Evolutionary conservation across 2,329 filamentous ascomycete species (phyloP).

Genomic region (Cercospora zeina): DNA sequence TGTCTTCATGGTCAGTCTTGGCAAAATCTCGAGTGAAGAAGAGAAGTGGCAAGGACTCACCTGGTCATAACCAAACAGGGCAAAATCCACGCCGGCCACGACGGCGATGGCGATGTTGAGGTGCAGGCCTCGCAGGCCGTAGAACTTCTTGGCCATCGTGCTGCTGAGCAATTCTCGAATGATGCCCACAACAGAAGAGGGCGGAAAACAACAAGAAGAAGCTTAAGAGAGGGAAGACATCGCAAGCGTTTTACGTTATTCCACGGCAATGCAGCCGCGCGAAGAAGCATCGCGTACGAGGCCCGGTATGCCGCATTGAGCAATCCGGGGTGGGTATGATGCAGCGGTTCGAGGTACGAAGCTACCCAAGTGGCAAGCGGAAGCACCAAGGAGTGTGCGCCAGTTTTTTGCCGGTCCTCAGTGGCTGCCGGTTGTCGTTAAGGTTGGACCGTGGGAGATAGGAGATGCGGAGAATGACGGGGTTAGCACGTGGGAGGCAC

Average conservation of each 20-base stretch:
- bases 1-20: conserved; percentile 29
- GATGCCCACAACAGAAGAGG: not conserved
- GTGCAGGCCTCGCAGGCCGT: conserved; percentile 46
- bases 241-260: conserved; percentile 7
- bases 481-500: not conserved
- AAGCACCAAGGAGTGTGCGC: conserved; percentile 3
- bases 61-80: conserved; percentile 31
- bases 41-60: not conserved
- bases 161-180: not conserved
- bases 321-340: conserved; percentile 15
- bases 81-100: conserved; percentile 47
- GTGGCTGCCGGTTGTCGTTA: conserved; percentile 5
- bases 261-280: not conserved
- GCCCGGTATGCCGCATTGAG: conserved; percentile 12
- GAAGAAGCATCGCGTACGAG: conserved; percentile 11
- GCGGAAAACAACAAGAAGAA: not conserved
- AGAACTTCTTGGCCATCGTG: conserved; percentile 37
- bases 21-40: conserved; percentile 14
- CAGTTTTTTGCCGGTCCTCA: not conserved
- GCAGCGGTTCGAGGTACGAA: conserved; percentile 10
- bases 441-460: conserved; percentile 3
- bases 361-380: conserved; percentile 6
- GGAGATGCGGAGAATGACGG: conserved; percentile 17
- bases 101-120: conserved; percentile 48
- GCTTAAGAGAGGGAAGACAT: conserved; percentile 12